Evolutionary conservation across 768 basidiomycete genomes (phyloP).

Genomic region (Leucosporidium scottii): DNA sequence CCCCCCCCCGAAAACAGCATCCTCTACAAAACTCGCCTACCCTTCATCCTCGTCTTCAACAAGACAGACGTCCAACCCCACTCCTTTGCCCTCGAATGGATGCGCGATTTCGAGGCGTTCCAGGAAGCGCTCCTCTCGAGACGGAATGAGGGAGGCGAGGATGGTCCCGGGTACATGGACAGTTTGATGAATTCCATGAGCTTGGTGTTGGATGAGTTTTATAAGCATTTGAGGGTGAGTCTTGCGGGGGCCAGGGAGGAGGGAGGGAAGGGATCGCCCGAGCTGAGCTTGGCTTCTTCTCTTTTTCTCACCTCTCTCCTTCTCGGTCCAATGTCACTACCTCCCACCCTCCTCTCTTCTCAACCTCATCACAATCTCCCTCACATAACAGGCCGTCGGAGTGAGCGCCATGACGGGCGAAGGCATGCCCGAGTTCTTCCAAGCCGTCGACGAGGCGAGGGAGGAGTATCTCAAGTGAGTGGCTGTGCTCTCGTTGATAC

Average conservation of each 20-base stretch:
- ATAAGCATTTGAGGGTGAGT: conserved; percentile 82
- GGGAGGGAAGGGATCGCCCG: not conserved
- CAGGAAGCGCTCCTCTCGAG: conserved; percentile 62
- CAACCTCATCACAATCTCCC: not conserved
- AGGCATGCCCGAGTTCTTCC: conserved; percentile 84
- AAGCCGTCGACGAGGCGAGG: conserved; percentile 78
- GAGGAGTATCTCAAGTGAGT: conserved; percentile 80
- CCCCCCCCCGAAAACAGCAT: conserved; percentile 52
- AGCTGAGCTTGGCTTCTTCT: not conserved
- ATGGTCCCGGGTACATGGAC: conserved; percentile 95
- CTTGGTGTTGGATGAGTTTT: conserved; percentile 94
- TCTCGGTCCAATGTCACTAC: conserved; percentile 1
- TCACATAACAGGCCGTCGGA: conserved; percentile 65
- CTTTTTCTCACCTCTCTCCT: not conserved
- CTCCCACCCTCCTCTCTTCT: not conserved
- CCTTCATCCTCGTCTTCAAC: conserved; percentile 97
- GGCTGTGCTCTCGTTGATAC: not conserved
- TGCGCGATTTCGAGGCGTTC: conserved; percentile 94
- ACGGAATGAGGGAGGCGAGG: conserved; percentile 52
- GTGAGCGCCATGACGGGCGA: conserved; percentile 95
- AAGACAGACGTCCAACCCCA: conserved; percentile 91
- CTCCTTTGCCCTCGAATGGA: conserved; percentile 92
- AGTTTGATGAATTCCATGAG: conserved; percentile 99
- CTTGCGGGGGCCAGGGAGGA: not conserved
- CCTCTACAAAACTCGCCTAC: conserved; percentile 93